Evolutionary conservation across 805 yeast species (phyloP).

Genomic region (Nakazawaea sp.): DNA sequence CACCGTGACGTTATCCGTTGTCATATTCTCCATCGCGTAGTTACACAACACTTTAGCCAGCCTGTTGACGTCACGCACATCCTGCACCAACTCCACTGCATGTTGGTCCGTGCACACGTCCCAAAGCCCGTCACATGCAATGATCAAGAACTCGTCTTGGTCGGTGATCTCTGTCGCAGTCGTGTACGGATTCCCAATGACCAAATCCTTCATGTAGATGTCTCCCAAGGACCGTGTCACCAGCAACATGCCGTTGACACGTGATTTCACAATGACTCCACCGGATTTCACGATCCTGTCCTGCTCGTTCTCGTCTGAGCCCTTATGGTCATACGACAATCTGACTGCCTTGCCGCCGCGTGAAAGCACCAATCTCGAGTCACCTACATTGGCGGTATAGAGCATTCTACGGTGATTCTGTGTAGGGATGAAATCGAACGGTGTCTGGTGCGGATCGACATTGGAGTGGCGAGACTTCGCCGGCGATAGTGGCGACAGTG

Average conservation of each 20-base stretch:
- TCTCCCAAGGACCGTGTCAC: conserved; percentile 94
- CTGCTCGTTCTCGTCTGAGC: conserved; percentile 72
- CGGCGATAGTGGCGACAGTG: background rate
- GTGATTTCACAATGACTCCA: conserved; percentile 79
- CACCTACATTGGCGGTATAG: conserved; percentile 95
- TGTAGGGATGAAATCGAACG: conserved; percentile 43
- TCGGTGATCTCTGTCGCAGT: conserved; percentile 70
- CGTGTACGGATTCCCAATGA: conserved; percentile 87
- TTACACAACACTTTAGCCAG: conserved; percentile 67
- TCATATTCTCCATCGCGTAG: conserved; percentile 68
- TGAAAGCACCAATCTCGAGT: conserved; percentile 74
- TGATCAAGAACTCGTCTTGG: conserved; percentile 70
- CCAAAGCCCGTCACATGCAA: conserved; percentile 98
- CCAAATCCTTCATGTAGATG: conserved; percentile 82
- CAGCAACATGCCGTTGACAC: conserved; percentile 95
- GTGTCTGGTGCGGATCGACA: conserved; percentile 16
- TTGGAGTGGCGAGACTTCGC: conserved; percentile 7
- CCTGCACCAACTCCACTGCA: conserved; percentile 68
- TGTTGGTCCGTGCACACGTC: conserved; percentile 83
- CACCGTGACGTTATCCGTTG: conserved; percentile 89
- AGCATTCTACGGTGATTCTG: conserved; percentile 60
- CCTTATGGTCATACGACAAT: conserved; percentile 89
- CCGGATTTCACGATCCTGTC: conserved; percentile 72
- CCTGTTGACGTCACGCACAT: conserved; percentile 46
- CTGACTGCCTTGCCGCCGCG: conserved; percentile 72